Evolutionary conservation across 768 basidiomycete species (phyloP), one percentile per base, ranked within the genome.

Genomic region (Kwoniella newhampshirensis): DNA sequence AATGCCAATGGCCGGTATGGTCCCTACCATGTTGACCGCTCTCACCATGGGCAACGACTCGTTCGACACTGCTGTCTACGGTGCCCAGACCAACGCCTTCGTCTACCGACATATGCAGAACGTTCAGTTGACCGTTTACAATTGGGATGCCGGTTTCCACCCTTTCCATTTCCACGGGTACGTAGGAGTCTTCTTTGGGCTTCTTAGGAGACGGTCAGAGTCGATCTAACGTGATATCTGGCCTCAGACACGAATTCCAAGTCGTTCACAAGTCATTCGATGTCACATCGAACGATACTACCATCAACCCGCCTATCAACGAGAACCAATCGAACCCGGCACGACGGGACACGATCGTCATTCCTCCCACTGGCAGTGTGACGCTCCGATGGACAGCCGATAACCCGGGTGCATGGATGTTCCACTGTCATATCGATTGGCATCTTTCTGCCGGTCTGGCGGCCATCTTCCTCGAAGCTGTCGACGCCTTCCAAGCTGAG

Each of bases 311-410:
- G 13, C 86, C 88, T 0, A 77, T 90, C 54, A 79, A 81, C 21
- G 88, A 91, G 77, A 85, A 83, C 13, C 87, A 90, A 66, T 73
- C 78, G 0, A 99, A 98, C 78, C 94, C 93, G 1, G 84, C 93
- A 69, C 85, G 91, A n/a, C 83, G 94, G 37, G 94, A 99, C 75
- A 93, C 91, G 0, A 79, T 94, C 15, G 82, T 85, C 54, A 83
- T 96, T 48, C 87, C 88, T 2, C 81, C 84, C 3, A 81, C 81
- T 57, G 77, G 82, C 18, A 85, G 85, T 2, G 87, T 82, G 11
- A 88, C 87, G 0, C 77, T 99, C 42, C 84, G 91, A 20, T 76
- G 92, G 66, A 78, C 86, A 44, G 89, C 90, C 1, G 89, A 98
- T 74, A 98, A 98, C 77, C 94, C 94, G 0, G 94, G 94, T 11